Evolutionary conservation across 441 rosid species (phyloP), one percentile per base, ranked within the genome.

Genomic region (Aleurites moluccanus): DNA sequence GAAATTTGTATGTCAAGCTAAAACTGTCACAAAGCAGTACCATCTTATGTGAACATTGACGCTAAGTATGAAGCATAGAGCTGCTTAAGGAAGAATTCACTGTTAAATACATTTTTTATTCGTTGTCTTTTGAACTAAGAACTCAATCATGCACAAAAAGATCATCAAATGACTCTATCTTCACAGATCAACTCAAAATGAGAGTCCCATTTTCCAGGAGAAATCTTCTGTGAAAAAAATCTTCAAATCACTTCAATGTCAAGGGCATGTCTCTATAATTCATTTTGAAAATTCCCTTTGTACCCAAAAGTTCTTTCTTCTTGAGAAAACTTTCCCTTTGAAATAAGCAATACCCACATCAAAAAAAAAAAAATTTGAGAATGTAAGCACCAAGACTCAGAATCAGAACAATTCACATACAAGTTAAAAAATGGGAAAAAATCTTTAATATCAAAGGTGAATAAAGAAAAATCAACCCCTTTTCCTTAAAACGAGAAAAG

Each of bases 131-230:
- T 52, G 49, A 15, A 27, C 50, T 53, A 69, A 33, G 63, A 64
- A 52, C 18, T 64, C 47, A 55, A 73, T 40, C 49, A 53, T 64
- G 28, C 53, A 20, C 21, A 59, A 67, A 59, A 67, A 68, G 50
- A 73, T 64, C 30, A 64, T 47, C 28, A 61, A 42, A 67, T 35
- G 15, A 30, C 35, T 35, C 55, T 70, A 68, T 72, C 68, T 65
- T 49, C 16, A 76, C 42, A 53, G 60, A 69, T 72, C 69, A 69
- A 53, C 27, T 65, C 15, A 52, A 69, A 63, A 56, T 14, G 35
- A 25, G 7, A 62, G 18, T 52, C 25, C 50, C 74, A 64, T 44
- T 69, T 63, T 47, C 59, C 4, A 20, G 18, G 21, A 75, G 33
- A 53, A 55, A 38, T 61, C 21, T 23, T 15, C 28, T 23, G 65